Evolutionary conservation across 352 stramenopile genomes (phyloP).

Genomic region (Saprolegnia diclina): DNA sequence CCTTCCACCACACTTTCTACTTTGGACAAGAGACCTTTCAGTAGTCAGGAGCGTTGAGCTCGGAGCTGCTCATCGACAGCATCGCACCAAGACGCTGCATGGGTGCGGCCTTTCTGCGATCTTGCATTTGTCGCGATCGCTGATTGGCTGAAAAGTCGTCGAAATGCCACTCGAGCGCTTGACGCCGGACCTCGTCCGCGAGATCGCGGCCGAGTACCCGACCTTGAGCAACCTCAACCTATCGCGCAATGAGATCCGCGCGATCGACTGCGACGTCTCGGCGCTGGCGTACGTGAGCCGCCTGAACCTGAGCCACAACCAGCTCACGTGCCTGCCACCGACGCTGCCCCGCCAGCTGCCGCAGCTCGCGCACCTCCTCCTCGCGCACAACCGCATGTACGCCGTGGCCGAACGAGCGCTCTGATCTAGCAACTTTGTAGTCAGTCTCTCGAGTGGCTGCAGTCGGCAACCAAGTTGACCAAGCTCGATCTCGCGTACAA

Average conservation of each 20-base stretch:
- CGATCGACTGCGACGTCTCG: conserved; percentile 43
- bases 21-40: no score
- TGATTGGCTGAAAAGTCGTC: conserved; percentile 2
- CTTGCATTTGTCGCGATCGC: neutral
- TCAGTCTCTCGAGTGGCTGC: conserved; percentile 36
- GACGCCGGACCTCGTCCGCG: conserved; percentile 51
- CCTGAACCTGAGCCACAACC: conserved; percentile 59
- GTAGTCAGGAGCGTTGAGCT: no score
- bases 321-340: conserved; percentile 35
- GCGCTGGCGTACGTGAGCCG: conserved; percentile 44
- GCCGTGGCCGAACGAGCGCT: conserved; percentile 1
- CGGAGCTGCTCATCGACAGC: no score
- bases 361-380: conserved; percentile 41
- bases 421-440: no score
- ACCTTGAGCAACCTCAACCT: conserved; percentile 59
- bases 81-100: no score
- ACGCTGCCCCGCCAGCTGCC: conserved; percentile 37
- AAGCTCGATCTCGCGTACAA: conserved; percentile 44
- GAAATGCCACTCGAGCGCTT: conserved; percentile 50
- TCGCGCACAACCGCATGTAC: conserved; percentile 54
- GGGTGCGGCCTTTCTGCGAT: no score
- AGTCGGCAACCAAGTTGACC: conserved; percentile 34
- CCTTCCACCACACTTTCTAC: no score
- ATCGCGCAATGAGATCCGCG: conserved; percentile 45
- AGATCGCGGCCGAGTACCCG: conserved; percentile 58